Base-by-base conservation (phyloP, 2,329 filamentous ascomycete species). In the Neofusicoccum sp. region DNA sequence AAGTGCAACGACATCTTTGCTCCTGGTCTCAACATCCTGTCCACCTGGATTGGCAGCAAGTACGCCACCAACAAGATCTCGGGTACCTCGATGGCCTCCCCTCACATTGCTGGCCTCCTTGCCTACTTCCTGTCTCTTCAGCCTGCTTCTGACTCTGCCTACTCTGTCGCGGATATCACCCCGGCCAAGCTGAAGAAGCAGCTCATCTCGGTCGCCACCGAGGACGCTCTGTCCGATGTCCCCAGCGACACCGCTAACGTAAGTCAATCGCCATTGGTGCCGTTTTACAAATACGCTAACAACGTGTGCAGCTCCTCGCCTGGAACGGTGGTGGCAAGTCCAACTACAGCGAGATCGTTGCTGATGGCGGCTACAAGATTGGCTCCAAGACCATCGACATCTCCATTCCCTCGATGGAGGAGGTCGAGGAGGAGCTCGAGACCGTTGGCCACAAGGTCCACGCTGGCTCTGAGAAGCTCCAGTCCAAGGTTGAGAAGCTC, bases 1-100 rank as follows among this genome's bases (percentile, higher is more conserved):
- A 95, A 94, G 86, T 99, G 95, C 87, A 97, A 94, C 78, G 95
- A 99, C 81, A 97, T 99, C 85, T 99, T 99, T 74, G 95, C 93
- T 67, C 95, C 95, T 66, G 95, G 95, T 75, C 86, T 97, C 74
- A 97, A 93, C 89, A 97, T 99, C 73, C 87, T 92, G 73, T 99
- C 95, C 69, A 98, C 95, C 78, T 99, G 95, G 95, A 97, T 96
- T 73, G 95, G 96, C 77, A 94, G 90, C 87, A 91, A 95, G 80
- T 89, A 94, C 74, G 94, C 95, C 74, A 87, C 92, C 83, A 99
- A 99, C 89, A 97, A 92, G 82, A 99, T 99, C 83, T 98, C 94
- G 45, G 95, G 95, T 79, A 99, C 95, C 69, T 99, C 95, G 62
- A 99, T 99, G 95, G 95, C 95, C 67, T 98, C 95, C 67, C 95